Evolutionary conservation across 768 basidiomycete genomes (phyloP).

Genomic region (Ramaria sp.): DNA sequence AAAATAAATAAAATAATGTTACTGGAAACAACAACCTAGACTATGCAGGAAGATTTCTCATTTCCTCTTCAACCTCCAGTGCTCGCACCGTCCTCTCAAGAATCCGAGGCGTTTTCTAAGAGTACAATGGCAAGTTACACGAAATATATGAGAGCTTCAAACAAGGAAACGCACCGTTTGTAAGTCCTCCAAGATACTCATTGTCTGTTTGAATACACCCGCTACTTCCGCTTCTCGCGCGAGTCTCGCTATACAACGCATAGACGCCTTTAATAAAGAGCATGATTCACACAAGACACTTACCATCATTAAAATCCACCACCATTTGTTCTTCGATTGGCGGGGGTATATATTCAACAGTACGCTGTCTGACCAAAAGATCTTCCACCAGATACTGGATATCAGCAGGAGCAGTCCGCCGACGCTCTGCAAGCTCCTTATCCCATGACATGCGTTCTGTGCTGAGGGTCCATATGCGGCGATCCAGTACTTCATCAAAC

Average conservation of each 20-base stretch:
- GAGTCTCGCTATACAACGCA: neutral
- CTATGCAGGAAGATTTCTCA: conserved; percentile 1
- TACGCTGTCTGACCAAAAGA: conserved; percentile 25
- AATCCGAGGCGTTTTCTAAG: conserved; percentile 1
- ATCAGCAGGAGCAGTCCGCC: conserved; percentile 50
- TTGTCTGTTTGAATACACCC: neutral
- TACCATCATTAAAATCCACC: conserved; percentile 12
- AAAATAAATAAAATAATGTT: too few relatives aligned
- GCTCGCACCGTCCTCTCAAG: conserved; percentile 5
- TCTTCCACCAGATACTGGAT: conserved; percentile 33
- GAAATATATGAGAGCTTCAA: neutral
- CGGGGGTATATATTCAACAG: conserved; percentile 14
- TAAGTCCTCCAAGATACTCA: neutral
- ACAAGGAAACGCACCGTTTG: neutral
- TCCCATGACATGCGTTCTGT: conserved; percentile 69
- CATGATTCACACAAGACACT: neutral
- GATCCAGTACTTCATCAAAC: conserved; percentile 81
- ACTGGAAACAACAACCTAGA: too few relatives aligned
- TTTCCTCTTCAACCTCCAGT: conserved; percentile 4
- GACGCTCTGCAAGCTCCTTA: conserved; percentile 53
- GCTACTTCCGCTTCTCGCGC: neutral
- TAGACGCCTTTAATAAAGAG: neutral
- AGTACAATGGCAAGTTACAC: neutral
- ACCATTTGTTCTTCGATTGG: conserved; percentile 16
- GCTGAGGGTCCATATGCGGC: conserved; percentile 70